These are phyloP conservation scores for Trypanosomatidae sp. DNA, from an alignment of 208 protist species.

Conservation along the genomic window DNA sequence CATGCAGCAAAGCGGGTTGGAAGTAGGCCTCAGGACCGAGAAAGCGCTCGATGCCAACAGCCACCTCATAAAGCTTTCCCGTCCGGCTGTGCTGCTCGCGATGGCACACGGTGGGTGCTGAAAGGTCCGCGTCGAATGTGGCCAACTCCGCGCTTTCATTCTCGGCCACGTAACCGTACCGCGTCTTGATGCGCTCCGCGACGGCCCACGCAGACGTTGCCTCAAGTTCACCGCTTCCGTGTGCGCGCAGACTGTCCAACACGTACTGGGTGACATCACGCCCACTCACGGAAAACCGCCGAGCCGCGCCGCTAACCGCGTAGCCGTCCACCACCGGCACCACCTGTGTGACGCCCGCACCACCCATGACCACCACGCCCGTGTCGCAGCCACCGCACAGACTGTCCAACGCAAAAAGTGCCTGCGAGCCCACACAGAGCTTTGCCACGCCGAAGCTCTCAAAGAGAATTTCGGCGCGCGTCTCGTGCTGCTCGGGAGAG, in stretches of 20 bases:
- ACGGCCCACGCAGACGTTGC: conserved; percentile 88
- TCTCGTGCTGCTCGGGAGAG: conserved; percentile 97
- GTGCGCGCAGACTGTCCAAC: conserved; percentile 92
- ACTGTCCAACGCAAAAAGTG: conserved; percentile 95
- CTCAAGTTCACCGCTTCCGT: conserved; percentile 85
- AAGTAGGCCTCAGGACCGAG: conserved; percentile 98
- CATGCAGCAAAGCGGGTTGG: conserved; percentile 93
- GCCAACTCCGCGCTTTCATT: conserved; percentile 92
- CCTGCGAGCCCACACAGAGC: conserved; percentile 98
- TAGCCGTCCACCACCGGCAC: conserved; percentile 98
- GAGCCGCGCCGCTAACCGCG: conserved; percentile 95
- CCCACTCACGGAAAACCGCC: conserved; percentile 97
- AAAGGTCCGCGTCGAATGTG: conserved; percentile 66
- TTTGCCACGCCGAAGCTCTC: conserved; percentile 99
- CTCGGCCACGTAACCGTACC: conserved; percentile 93
- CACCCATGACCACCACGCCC: conserved; percentile 97
- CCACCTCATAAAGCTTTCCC: conserved; percentile 57
- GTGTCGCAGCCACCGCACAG: conserved; percentile 50
- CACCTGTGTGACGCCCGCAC: conserved; percentile 98
- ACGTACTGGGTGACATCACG: conserved; percentile 96
- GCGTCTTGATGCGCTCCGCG: conserved; percentile 94
- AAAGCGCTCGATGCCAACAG: conserved; percentile 98
- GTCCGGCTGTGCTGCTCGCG: conserved; percentile 68
- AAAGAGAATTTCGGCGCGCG: conserved; percentile 99
- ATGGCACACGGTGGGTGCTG: conserved; percentile 57